These are phyloP conservation scores for Termitomyces sp. DNA, from an alignment of 768 basidiomycete genomes.

Conservation along the genomic window DNA sequence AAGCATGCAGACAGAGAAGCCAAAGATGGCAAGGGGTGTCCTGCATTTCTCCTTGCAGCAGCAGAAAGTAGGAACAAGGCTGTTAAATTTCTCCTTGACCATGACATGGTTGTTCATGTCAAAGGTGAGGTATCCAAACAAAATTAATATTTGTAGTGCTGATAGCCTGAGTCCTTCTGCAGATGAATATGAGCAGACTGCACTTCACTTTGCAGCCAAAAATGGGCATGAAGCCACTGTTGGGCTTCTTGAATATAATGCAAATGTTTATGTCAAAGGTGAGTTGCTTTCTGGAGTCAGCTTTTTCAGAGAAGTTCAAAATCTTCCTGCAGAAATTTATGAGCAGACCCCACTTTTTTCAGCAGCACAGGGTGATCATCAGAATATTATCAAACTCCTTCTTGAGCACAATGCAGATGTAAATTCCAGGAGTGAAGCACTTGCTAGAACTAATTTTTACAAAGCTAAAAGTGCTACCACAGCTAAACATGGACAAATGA, in stretches of 20 bases:
- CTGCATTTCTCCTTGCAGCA: background rate
- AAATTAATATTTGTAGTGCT: too few species aligned
- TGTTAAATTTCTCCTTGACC: background rate
- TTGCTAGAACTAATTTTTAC: too few species aligned
- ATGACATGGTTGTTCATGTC: background rate
- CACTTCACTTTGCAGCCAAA: background rate
- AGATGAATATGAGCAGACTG: background rate
- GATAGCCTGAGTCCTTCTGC: too few species aligned
- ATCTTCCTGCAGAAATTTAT: too few species aligned
- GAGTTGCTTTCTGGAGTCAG: background rate
- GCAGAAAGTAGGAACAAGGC: too few species aligned
- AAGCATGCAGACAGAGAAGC: too few species aligned
- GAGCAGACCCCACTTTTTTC: too few species aligned
- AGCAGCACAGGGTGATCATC: background rate
- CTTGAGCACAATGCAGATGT: background rate
- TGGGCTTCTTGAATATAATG: background rate
- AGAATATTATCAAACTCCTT: background rate
- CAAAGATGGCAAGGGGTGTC: too few species aligned
- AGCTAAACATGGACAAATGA: too few species aligned
- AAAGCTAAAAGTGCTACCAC: too few species aligned
- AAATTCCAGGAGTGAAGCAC: background rate
- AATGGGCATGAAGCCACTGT: too few species aligned
- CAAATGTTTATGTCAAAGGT: background rate
- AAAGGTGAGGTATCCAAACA: background rate
- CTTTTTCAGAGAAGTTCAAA: too few species aligned